Evolutionary conservation across 768 basidiomycete genomes (phyloP), one percentile per base, ranked within the genome.

Genomic region (Podaxis sp.): DNA sequence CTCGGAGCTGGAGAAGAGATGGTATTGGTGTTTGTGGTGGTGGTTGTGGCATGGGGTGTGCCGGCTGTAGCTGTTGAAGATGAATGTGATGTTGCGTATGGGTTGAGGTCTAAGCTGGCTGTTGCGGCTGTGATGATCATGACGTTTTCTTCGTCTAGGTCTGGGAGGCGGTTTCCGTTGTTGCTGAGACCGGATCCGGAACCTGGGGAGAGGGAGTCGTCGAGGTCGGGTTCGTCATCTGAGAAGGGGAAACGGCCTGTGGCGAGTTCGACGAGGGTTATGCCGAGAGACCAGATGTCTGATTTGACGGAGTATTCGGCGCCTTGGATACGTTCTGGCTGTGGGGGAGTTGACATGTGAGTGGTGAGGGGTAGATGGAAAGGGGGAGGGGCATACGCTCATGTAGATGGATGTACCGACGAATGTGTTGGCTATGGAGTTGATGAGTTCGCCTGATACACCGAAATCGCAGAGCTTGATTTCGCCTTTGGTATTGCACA

Each of bases 381-480:
- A 7, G 44, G 14, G 25, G 11, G n/a, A 21, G 23, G 61, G 50
- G 82, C 88, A 68, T 75, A 98, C 97, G 66, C 95, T 98, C 97
- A 99, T 99, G 73, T 99, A 99, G 5, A 96, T 98, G 57, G 92
- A 95, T 13, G 97, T 99, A 14, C 97, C 97, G 32, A 99, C 97
- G 70, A 99, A 99, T 0, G 97, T 99, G 75, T 98, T 95, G 27
- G 97, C 97, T 64, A 99, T 95, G 2, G 93, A 95, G 76, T 98
- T 98, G 75, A 98, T 96, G 68, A 99, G 82, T 73, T 99, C 97
- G 11, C 97, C 97, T 0, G 95, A 98, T 5, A 99, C 97, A 27
- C 97, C 97, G 71, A 99, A 99, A 74, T 99, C 97, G 69, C 97
- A 98, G 53, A 99, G 91, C 75, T 99, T 99, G 80, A 98, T 95